Evolutionary conservation across 1,284 basidiomycete genomes (phyloP).

Genomic region (Calocybe gambosa): DNA sequence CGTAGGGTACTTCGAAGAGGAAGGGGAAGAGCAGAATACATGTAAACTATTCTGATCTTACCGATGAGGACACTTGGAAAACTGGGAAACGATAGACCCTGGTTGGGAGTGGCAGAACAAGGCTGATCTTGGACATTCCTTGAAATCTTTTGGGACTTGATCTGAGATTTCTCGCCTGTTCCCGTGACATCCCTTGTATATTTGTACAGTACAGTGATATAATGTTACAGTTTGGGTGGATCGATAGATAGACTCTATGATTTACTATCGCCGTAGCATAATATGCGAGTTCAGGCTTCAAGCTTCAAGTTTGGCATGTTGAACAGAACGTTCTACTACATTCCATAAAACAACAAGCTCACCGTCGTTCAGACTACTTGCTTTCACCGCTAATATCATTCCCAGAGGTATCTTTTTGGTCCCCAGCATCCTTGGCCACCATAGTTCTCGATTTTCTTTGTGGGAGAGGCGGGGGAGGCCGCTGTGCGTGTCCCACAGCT

Average conservation of each 20-base stretch:
- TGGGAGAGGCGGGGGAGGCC: background rate
- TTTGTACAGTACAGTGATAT: too few relatives aligned
- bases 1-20: constrained; percentile 15
- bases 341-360: background rate
- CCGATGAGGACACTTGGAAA: background rate
- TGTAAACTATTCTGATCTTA: background rate
- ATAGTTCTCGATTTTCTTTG: constrained; percentile 8
- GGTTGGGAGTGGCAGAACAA: background rate
- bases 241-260: too few relatives aligned
- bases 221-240: too few relatives aligned
- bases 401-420: background rate
- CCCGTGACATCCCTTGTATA: background rate
- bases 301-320: too few relatives aligned
- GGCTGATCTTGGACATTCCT: background rate
- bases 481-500: constrained; percentile 17
- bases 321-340: too few relatives aligned
- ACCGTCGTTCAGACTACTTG: background rate
- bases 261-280: too few relatives aligned
- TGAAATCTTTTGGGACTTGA: background rate
- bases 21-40: constrained; percentile 15
- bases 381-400: background rate
- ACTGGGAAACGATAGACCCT: background rate
- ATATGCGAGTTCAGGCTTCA: too few relatives aligned
- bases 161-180: background rate
- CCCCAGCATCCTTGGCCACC: background rate